Base-by-base conservation (phyloP, 1,284 basidiomycete genomes). In the Ustilago vetiveriae region DNA sequence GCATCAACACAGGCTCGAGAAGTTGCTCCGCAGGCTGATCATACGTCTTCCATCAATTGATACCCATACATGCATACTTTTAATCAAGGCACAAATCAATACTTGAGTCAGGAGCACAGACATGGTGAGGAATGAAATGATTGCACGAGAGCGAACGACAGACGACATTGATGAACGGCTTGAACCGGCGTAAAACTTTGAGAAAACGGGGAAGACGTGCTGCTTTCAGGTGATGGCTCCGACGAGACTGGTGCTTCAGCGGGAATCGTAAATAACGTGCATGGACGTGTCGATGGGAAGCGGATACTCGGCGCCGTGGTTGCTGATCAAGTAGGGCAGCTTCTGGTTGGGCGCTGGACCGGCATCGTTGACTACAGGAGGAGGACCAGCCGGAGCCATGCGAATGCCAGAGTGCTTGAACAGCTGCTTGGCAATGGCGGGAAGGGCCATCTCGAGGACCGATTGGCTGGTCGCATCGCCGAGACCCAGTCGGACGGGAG, bases 221-320 rank as follows among this genome's bases (percentile, higher is more conserved):
- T n/a, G n/a, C n/a, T n/a, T n/a, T n/a, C n/a, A n/a, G n/a, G n/a
- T n/a, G n/a, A n/a, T n/a, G n/a, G n/a, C n/a, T n/a, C n/a, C n/a
- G n/a, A n/a, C n/a, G n/a, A n/a, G n/a, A 19, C 19, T 37, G 21
- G 6, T 16, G 13, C 10, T 23, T 53, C 39, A 66, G 26, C 38
- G 50, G 23, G 49, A 24, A 22, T 65, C 39, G 43, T 60, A 70
- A 45, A 72, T 51, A 53, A 72, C 42, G 48, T 68, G 59, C 59
- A 72, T 63, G 32, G 64, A 42, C 6, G 69, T 72, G 42, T 67
- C 37, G 40, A 68, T 59, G 13, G 69, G 69, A 22, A 72, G 47
- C 17, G 69, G 69, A 22, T 56, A 51, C 30, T 68, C 69, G 14
- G 39, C 33, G 13, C 69, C 64, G 13, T 52, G 36, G 42, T 59